These are phyloP conservation scores for Rhamnella rubrinervis DNA, from an alignment of 331 rosid species.

Conservation along the genomic window DNA sequence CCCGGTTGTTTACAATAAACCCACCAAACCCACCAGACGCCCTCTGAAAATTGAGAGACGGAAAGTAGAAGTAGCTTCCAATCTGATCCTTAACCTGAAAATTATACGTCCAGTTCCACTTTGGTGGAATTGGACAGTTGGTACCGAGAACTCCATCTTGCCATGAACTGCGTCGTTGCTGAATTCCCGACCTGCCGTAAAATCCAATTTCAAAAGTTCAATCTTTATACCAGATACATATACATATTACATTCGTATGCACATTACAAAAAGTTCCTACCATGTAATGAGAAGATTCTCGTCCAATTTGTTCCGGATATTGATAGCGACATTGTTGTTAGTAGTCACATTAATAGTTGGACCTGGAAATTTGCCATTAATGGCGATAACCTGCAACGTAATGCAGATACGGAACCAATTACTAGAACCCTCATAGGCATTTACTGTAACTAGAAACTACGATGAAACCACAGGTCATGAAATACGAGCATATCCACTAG, in stretches of 20 bases:
- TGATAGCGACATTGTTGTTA: slow-evolving; percentile 79
- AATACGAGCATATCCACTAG: slow-evolving; percentile 31
- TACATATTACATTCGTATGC: slow-evolving; percentile 13
- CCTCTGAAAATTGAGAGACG: slow-evolving; percentile 86
- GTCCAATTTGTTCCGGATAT: slow-evolving; percentile 85
- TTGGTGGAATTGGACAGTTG: slow-evolving; percentile 91
- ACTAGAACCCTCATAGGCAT: background rate
- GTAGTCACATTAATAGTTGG: slow-evolving; percentile 84
- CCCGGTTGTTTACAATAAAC: slow-evolving; percentile 63
- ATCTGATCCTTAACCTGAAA: slow-evolving; percentile 97
- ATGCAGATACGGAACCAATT: slow-evolving; percentile 13
- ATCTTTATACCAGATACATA: slow-evolving; percentile 13
- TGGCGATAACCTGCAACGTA: slow-evolving; percentile 79
- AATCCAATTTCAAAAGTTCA: slow-evolving; percentile 19
- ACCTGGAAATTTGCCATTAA: slow-evolving; percentile 83
- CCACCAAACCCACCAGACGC: slow-evolving; percentile 95
- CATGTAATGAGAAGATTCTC: slow-evolving; percentile 86
- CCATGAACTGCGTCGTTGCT: slow-evolving; percentile 89
- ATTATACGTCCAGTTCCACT: slow-evolving; percentile 97
- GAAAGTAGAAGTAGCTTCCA: slow-evolving; percentile 96
- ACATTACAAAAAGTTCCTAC: slow-evolving; percentile 40
- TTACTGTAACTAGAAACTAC: background rate
- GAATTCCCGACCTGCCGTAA: slow-evolving; percentile 82
- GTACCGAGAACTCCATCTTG: slow-evolving; percentile 96
- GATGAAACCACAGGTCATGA: slow-evolving; percentile 8